A percentile compares a stretch with the other conserved stretches of the same genome.
These are phyloP conservation scores for Candida patagonica DNA, from an alignment of 805 yeast species.

Conservation along the genomic window DNA sequence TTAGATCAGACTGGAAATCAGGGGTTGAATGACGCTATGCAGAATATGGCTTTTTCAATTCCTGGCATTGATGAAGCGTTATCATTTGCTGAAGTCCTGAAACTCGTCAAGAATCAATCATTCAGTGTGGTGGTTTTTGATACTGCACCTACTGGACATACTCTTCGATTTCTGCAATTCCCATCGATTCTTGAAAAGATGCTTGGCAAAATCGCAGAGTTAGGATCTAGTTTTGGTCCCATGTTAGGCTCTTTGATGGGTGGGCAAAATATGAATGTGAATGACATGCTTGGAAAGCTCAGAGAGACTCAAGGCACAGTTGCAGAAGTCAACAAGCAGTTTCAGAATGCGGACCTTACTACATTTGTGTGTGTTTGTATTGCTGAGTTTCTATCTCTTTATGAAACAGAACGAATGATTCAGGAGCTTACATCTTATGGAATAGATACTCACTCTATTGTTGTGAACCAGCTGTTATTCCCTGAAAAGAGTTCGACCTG, in stretches of 20 bases:
- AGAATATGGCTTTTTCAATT: slow-evolving; percentile 85
- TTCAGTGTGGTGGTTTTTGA: slow-evolving; percentile 92
- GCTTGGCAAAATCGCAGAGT: slow-evolving; percentile 75
- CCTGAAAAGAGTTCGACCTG: slow-evolving; percentile 67
- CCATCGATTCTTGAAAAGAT: slow-evolving; percentile 89
- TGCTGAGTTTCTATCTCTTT: slow-evolving; percentile 89
- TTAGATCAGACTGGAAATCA: slow-evolving; percentile 34
- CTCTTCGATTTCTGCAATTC: slow-evolving; percentile 85
- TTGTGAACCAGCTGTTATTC: slow-evolving; percentile 86
- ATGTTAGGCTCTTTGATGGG: slow-evolving; percentile 71
- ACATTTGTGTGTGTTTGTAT: slow-evolving; percentile 93
- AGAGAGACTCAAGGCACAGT: slow-evolving; percentile 75
- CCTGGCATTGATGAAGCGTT: slow-evolving; percentile 99
- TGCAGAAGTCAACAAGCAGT: slow-evolving; percentile 83
- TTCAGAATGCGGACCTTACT: slow-evolving; percentile 91
- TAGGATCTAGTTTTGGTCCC: slow-evolving; percentile 84
- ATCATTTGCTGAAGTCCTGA: slow-evolving; percentile 95
- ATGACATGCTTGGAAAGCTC: slow-evolving; percentile 69
- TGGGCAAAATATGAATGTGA: slow-evolving; percentile 26
- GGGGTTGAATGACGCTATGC: slow-evolving; percentile 65
- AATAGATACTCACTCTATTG: slow-evolving; percentile 94
- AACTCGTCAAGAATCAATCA: slow-evolving; percentile 73
- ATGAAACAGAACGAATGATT: slow-evolving; percentile 95
- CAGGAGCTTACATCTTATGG: slow-evolving; percentile 92
- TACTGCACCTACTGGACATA: slow-evolving; percentile 99